phyloP scores from a whole-genome alignment of 1,284 basidiomycete species.

The Trametes sp. region DNA sequence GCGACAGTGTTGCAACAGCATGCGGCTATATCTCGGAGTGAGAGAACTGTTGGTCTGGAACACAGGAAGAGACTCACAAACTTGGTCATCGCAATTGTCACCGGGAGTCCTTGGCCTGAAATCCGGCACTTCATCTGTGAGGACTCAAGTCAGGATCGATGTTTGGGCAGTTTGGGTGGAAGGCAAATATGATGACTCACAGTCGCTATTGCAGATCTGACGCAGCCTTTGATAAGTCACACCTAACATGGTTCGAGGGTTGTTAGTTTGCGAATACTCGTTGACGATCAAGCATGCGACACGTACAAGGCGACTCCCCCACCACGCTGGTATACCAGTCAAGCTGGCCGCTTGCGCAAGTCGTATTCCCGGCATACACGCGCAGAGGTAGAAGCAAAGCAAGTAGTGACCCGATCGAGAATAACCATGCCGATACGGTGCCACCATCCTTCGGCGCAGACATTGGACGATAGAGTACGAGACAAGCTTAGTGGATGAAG shows the following conservation, averaged over 20 bases:
- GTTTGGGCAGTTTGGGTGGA: too few species aligned
- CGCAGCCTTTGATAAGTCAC: constrained; percentile 19
- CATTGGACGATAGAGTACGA: too few species aligned
- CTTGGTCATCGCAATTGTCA: constrained; percentile 31
- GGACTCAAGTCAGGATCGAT: too few species aligned
- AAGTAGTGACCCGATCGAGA: background rate
- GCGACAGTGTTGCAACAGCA: constrained; percentile 33
- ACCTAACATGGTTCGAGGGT: constrained; percentile 1
- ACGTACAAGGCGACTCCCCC: constrained; percentile 30
- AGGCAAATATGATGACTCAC: constrained; percentile 10
- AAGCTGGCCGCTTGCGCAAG: constrained; percentile 27
- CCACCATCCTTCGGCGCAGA: too few species aligned
- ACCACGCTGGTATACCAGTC: constrained; percentile 31
- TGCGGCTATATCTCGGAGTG: constrained; percentile 5
- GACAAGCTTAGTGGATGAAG: too few species aligned
- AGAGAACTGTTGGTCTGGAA: background rate
- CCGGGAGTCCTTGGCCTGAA: constrained; percentile 23
- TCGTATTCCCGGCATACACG: constrained; percentile 22
- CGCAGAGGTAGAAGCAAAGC: background rate
- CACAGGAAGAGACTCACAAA: constrained; percentile 16
- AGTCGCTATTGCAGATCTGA: constrained; percentile 17
- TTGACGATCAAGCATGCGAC: too few species aligned
- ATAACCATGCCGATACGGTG: background rate
- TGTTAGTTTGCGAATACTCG: background rate
- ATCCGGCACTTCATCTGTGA: constrained; percentile 24